Conservation (phyloP, 371 early-diverging fungal species). For the Umbelopsis sp. region DNA sequence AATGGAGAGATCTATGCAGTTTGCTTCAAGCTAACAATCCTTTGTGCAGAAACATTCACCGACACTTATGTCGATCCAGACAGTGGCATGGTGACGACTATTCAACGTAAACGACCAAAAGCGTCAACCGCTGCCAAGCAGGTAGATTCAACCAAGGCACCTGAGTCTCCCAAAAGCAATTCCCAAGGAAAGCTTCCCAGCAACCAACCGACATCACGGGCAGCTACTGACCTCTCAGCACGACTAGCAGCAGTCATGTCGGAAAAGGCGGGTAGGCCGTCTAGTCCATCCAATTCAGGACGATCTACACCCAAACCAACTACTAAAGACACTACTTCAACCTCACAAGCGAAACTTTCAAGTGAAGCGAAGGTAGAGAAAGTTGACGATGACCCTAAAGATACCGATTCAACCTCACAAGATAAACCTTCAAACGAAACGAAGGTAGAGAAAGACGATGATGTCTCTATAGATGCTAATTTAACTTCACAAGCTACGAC, state of each 20-base stretch:
- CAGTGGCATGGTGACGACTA: slow-evolving; percentile 51
- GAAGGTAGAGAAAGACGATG: slow-evolving; percentile 2
- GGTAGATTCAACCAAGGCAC: slow-evolving; percentile 10
- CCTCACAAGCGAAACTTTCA: neutral
- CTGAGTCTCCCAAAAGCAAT: slow-evolving; percentile 13
- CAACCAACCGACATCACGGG: slow-evolving; percentile 19
- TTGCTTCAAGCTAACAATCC: neutral
- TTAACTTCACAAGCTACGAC: neutral
- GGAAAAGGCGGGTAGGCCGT: slow-evolving; percentile 23
- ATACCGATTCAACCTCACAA: neutral
- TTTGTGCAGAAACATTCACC: slow-evolving; percentile 30
- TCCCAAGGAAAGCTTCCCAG: slow-evolving; percentile 24
- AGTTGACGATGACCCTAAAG: neutral
- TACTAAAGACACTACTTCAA: neutral
- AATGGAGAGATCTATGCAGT: neutral
- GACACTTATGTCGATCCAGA: slow-evolving; percentile 55
- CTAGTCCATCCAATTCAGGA: neutral
- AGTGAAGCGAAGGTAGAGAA: neutral
- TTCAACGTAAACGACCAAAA: slow-evolving; percentile 26
- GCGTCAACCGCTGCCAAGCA: slow-evolving; percentile 7
- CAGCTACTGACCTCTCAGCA: slow-evolving; percentile 45
- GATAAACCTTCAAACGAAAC: neutral
- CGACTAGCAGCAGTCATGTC: slow-evolving; percentile 45
- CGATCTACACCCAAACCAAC: neutral
- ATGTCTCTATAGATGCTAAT: neutral